These are phyloP conservation scores for Sclerotinia trifoliorum DNA, from an alignment of 2,329 filamentous ascomycete species.

Conservation along the genomic window DNA sequence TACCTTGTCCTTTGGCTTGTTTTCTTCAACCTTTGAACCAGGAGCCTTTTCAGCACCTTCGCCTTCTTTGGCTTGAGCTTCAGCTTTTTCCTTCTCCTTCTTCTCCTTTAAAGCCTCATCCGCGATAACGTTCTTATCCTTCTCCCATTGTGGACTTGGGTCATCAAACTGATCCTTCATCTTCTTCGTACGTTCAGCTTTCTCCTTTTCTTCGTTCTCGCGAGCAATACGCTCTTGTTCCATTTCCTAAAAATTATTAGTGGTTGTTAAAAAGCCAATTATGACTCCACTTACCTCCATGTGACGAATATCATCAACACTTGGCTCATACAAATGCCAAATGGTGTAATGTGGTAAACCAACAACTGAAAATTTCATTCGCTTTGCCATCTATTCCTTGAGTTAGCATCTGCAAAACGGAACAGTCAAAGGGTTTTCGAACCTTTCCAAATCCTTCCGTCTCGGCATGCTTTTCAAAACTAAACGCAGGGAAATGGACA, in stretches of 20 bases:
- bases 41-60: conserved; percentile 22
- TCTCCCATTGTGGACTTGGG: conserved; percentile 77
- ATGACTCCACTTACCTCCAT: conserved; percentile 68
- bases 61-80: conserved; percentile 13
- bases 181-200: conserved; percentile 70
- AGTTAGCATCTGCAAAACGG: conserved; percentile 21
- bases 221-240: conserved; percentile 77
- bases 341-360: conserved; percentile 97
- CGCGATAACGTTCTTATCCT: conserved; percentile 79
- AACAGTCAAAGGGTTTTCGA: conserved; percentile 33
- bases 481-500: conserved; percentile 97
- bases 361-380: conserved; percentile 93
- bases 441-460: conserved; percentile 99
- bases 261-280: neutral
- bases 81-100: conserved; percentile 36
- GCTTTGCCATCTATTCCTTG: conserved; percentile 78
- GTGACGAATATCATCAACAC: conserved; percentile 91
- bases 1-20: conserved; percentile 27
- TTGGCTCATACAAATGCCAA: conserved; percentile 99
- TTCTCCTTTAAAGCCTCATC: conserved; percentile 62
- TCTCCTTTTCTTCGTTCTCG: conserved; percentile 76
- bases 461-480: conserved; percentile 97
- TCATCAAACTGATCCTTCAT: conserved; percentile 80
- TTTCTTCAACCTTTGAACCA: conserved; percentile 12
- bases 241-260: conserved; percentile 66